phyloP scores from a whole-genome alignment of 2,329 filamentous ascomycete species.

The Beauveria sp. region DNA sequence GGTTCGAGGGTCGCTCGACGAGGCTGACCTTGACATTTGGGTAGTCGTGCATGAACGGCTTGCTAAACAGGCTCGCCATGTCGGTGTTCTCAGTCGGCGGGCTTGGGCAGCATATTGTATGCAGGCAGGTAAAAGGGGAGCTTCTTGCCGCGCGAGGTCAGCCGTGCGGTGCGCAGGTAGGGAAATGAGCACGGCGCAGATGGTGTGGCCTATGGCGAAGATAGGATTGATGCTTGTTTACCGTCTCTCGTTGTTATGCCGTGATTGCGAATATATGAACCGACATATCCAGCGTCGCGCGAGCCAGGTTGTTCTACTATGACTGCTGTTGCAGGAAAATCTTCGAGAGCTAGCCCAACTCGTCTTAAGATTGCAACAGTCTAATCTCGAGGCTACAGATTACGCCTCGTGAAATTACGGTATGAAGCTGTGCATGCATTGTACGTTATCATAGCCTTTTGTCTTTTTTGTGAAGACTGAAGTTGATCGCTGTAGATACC shows the following conservation, averaged over 20 bases:
- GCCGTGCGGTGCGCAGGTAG: background rate
- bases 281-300: too few species aligned
- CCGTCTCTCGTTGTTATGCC: background rate
- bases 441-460: too few species aligned
- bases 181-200: conserved; percentile 3
- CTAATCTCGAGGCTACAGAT: too few species aligned
- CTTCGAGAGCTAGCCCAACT: background rate
- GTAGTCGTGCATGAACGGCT: conserved; percentile 11
- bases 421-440: too few species aligned
- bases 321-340: background rate
- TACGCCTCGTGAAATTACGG: too few species aligned
- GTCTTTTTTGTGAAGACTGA: too few species aligned
- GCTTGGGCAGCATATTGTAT: background rate
- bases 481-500: too few species aligned
- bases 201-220: background rate
- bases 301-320: too few species aligned
- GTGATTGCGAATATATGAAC: background rate
- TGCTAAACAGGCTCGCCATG: conserved; percentile 1
- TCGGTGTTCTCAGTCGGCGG: background rate
- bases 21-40: conserved; percentile 18
- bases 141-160: background rate
- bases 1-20: conserved; percentile 16
- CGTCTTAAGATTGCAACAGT: too few species aligned
- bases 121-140: background rate
- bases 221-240: background rate